Evolutionary conservation across 306 rosid species (phyloP).

Genomic region (Acacia acuminata): DNA sequence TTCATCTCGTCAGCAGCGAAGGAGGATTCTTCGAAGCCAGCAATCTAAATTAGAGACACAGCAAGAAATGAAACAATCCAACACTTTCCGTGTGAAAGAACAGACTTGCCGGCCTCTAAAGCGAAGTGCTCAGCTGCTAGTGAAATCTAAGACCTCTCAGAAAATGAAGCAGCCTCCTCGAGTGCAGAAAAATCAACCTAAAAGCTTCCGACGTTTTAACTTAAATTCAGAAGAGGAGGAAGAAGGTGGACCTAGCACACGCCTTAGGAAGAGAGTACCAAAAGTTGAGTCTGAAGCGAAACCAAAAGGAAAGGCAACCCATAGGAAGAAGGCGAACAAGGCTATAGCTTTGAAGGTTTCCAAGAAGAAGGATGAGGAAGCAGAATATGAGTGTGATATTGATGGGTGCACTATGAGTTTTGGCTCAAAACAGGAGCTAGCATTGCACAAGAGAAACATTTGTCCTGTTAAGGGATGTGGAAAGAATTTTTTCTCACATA

Average conservation of each 20-base stretch:
- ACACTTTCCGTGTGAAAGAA: slow-evolving; percentile 22
- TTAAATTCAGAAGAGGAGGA: slow-evolving; percentile 55
- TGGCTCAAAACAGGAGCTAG: slow-evolving; percentile 69
- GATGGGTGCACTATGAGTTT: slow-evolving; percentile 97
- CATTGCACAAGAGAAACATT: slow-evolving; percentile 72
- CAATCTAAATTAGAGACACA: slow-evolving; percentile 49
- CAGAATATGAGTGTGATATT: slow-evolving; percentile 72
- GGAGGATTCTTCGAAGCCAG: slow-evolving; percentile 63
- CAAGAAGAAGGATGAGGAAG: slow-evolving; percentile 55
- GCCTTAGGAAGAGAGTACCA: slow-evolving; percentile 76
- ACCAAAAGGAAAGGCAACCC: slow-evolving; percentile 51
- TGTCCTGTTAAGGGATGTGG: slow-evolving; percentile 99
- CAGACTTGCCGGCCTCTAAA: slow-evolving; percentile 39
- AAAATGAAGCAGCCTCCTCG: slow-evolving; percentile 50
- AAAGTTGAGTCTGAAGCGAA: slow-evolving; percentile 54
- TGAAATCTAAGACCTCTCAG: slow-evolving; percentile 50
- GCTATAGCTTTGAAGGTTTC: slow-evolving; percentile 54
- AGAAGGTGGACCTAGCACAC: slow-evolving; percentile 90
- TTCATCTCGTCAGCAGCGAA: slow-evolving; percentile 44
- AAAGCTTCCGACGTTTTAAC: slow-evolving; percentile 37
- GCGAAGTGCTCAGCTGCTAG: slow-evolving; percentile 40
- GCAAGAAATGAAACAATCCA: slow-evolving; percentile 54
- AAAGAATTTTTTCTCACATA: slow-evolving; percentile 94
- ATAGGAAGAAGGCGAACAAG: slow-evolving; percentile 67
- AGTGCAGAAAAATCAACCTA: slow-evolving; percentile 45